Percentiles rank a stretch among this genome's conserved stretches.
Conservation (phyloP, 139 green algal species). For the Chlamydomonas schloesseri region DNA sequence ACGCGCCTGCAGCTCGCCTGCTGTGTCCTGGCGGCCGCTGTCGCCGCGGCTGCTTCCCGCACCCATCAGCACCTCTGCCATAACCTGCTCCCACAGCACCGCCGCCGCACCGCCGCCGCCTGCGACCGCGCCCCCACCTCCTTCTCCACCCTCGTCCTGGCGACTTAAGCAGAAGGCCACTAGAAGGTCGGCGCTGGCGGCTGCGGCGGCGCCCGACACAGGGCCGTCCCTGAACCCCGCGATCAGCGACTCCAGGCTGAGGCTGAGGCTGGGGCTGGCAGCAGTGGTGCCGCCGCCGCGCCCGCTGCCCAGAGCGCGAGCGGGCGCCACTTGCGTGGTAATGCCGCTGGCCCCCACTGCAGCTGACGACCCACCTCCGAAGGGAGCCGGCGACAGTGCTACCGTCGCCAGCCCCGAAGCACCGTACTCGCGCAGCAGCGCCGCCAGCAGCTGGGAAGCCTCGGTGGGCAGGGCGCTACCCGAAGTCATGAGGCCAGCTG, state of each 20-base stretch:
- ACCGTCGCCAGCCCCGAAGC: too few relatives aligned
- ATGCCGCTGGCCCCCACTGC: too few relatives aligned
- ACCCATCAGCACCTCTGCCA: neutral
- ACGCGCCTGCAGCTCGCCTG: too few relatives aligned
- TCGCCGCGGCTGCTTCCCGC: neutral
- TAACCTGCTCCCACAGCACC: constrained; percentile 6
- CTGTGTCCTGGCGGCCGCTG: neutral
- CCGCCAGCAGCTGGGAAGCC: constrained; percentile 33
- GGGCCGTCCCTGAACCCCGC: neutral
- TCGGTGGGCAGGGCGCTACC: neutral
- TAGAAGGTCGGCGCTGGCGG: constrained; percentile 38
- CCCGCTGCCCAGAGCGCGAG: neutral
- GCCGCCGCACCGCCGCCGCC: too few relatives aligned
- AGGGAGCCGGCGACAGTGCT: too few relatives aligned
- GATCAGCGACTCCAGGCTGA: constrained; percentile 28
- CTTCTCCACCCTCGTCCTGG: too few relatives aligned
- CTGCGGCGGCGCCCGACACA: neutral
- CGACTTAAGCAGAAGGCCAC: neutral
- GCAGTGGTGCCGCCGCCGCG: neutral
- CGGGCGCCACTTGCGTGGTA: neutral
- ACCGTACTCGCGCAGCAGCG: constrained; percentile 32
- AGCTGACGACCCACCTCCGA: too few relatives aligned
- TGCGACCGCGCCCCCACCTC: too few relatives aligned
- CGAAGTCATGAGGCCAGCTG: neutral
- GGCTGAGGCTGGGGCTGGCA: neutral